Base-by-base conservation (phyloP, 768 basidiomycete species). In the Solioccasus polychromus region DNA sequence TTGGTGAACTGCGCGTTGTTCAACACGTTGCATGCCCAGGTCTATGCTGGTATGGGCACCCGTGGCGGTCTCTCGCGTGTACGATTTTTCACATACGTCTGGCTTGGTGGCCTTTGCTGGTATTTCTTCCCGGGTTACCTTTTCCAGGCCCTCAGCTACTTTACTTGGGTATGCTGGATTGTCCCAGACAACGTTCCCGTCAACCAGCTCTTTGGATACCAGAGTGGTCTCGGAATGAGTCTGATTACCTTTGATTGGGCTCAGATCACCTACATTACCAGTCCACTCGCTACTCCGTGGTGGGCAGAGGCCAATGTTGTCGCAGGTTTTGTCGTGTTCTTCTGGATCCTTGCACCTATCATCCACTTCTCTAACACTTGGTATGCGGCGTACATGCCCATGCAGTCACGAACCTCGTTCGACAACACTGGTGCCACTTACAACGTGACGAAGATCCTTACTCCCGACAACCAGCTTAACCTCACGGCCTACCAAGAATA, bases 171-270 rank as follows among this genome's bases (percentile, higher is more conserved):
- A 9, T 74, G 73, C 60, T 80, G 79, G 88, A 88, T 91, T 45
- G 82, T 66, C 8, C 89, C 88, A 1, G 61, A 83, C 18, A 87
- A 88, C 55, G 50, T 83, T 45, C 70, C 63, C 42, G 75, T 92
- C 58, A 90, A 88, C 62, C 80, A 86, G 57, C 71, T 90, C 63
- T 90, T 91, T 51, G 88, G 88, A 17, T 82, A 80, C 53, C 50
- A 58, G 36, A 60, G 56, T 40, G 71, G 73, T 23, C 66, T 83
- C 52, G 81, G 83, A 32, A 87, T 89, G 83, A 82, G 82, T 53
- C 62, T 88, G 47, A 64, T 88, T 52, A 87, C 86, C 34, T 87
- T 92, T 56, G 89, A 92, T 54, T 92, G 88, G 88, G 69, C 82
- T 3, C 79, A 85, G 59, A 85, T 88, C 42, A 80, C 83, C 4